Conservation (phyloP, 768 basidiomycete genomes). For the Phlebiopsis gigantea region DNA sequence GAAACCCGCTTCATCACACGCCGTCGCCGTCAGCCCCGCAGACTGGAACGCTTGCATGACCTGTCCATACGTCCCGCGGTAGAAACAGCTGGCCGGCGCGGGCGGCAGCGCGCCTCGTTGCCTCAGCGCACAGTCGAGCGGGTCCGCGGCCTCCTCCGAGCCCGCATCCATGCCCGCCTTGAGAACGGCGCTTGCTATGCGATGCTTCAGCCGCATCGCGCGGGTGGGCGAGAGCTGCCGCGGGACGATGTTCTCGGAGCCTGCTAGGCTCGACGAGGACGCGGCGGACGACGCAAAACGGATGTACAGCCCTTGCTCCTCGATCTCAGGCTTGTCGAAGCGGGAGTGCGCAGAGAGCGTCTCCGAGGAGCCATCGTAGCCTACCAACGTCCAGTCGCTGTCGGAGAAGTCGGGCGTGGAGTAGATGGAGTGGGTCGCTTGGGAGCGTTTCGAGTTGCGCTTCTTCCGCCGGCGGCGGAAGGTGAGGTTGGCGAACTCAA, state of each 20-base stretch:
- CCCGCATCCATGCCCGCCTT: conserved; percentile 36
- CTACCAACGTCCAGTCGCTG: conserved; percentile 3
- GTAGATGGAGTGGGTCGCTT: conserved; percentile 6
- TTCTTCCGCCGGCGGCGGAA: conserved; percentile 23
- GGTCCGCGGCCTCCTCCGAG: conserved; percentile 14
- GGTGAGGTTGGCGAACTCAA: conserved; percentile 30
- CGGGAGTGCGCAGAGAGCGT: neutral
- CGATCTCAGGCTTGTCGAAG: conserved; percentile 1
- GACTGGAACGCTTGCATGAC: conserved; percentile 32
- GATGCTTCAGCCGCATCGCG: conserved; percentile 27
- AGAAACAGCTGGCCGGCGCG: conserved; percentile 23
- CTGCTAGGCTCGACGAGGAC: too few species aligned
- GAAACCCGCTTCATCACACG: conserved; percentile 26
- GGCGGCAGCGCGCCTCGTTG: neutral
- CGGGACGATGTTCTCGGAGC: neutral
- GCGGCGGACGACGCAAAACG: conserved; percentile 13
- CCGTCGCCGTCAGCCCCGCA: conserved; percentile 31
- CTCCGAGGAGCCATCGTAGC: neutral
- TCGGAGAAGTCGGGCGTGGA: conserved; percentile 5
- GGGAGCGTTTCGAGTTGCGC: conserved; percentile 9
- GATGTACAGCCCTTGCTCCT: conserved; percentile 5
- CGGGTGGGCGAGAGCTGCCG: conserved; percentile 19
- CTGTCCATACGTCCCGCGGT: conserved; percentile 40
- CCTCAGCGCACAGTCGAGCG: conserved; percentile 5
- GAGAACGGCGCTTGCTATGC: conserved; percentile 33